Conservation (phyloP, 2,329 filamentous ascomycete species). For the Stachybotrys elegans region DNA sequence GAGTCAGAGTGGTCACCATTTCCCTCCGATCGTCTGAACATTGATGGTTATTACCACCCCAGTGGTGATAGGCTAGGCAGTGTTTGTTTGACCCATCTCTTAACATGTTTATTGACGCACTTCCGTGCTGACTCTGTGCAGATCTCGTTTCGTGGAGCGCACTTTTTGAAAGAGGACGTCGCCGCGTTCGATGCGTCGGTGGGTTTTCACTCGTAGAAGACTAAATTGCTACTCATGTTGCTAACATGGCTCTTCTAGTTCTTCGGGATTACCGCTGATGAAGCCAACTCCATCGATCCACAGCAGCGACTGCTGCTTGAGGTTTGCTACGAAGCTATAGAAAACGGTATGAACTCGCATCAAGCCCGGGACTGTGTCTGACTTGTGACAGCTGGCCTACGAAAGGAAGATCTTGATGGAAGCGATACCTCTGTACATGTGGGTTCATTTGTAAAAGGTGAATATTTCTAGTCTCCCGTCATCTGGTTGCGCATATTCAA, state of each 20-base stretch:
- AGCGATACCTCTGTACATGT: slow-evolving; percentile 43
- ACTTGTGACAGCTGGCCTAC: slow-evolving; percentile 35
- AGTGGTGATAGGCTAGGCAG: slow-evolving; percentile 43
- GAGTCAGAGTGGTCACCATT: slow-evolving; percentile 45
- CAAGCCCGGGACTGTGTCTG: neutral
- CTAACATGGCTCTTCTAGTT: too few relatives aligned
- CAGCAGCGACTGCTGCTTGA: slow-evolving; percentile 49
- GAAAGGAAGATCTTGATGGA: slow-evolving; percentile 36
- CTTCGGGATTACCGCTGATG: slow-evolving; percentile 43
- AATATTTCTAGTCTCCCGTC: neutral
- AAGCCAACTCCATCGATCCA: slow-evolving; percentile 48
- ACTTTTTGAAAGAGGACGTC: slow-evolving; percentile 44
- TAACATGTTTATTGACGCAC: neutral
- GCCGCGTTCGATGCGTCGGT: slow-evolving; percentile 45
- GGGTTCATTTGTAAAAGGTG: slow-evolving; percentile 46
- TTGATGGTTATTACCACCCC: slow-evolving; percentile 49
- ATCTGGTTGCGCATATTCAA: slow-evolving; percentile 3
- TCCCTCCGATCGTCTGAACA: slow-evolving; percentile 43
- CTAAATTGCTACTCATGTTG: too few relatives aligned
- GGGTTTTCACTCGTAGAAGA: too few relatives aligned
- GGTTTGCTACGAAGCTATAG: slow-evolving; percentile 44
- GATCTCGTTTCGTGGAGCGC: slow-evolving; percentile 43
- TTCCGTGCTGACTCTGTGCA: slow-evolving; percentile 14
- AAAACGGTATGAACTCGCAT: slow-evolving; percentile 34
- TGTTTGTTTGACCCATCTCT: too few relatives aligned